Percentiles rank a stretch among this genome's conserved stretches.
These are phyloP conservation scores for Aspergillus biplanus DNA, from an alignment of 495 filamentous ascomycete genomes.

Conservation along the genomic window DNA sequence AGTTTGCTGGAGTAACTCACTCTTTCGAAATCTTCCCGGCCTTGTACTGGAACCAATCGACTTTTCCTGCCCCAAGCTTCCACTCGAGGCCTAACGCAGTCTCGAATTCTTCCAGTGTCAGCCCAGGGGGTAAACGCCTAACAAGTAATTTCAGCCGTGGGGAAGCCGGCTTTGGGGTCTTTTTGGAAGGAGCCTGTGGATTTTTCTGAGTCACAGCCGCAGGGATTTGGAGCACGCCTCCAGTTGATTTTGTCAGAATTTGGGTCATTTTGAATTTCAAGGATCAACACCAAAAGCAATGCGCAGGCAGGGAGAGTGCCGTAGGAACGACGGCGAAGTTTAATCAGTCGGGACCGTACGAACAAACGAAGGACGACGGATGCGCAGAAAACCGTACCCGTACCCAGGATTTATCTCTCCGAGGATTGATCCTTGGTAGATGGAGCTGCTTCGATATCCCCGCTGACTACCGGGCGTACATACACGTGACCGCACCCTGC, in stretches of 20 bases:
- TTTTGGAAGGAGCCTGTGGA: conserved; percentile 46
- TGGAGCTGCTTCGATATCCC: conserved; percentile 8
- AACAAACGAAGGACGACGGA: neutral
- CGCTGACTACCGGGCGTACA: conserved; percentile 14
- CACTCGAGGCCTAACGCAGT: conserved; percentile 78
- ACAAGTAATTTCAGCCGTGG: conserved; percentile 83
- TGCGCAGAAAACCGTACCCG: neutral
- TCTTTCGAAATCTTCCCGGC: conserved; percentile 87
- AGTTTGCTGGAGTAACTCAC: conserved; percentile 49
- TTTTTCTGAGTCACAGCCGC: conserved; percentile 62
- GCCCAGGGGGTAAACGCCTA: conserved; percentile 80
- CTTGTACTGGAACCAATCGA: conserved; percentile 80
- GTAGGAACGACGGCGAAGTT: neutral
- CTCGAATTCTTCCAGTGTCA: conserved; percentile 81
- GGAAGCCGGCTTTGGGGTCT: conserved; percentile 57
- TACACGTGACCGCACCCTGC: conserved; percentile 14
- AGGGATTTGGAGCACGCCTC: conserved; percentile 64
- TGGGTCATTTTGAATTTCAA: conserved; percentile 39
- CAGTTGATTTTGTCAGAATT: conserved; percentile 44
- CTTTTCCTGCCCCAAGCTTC: conserved; percentile 74
- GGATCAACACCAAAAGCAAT: conserved; percentile 1
- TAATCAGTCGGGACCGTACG: neutral
- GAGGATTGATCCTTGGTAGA: neutral
- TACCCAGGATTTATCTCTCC: neutral
- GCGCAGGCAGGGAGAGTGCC: neutral